phyloP scores from a whole-genome alignment of 176 grass and related monocot genomes.

The Puccinellia tenuiflora region DNA sequence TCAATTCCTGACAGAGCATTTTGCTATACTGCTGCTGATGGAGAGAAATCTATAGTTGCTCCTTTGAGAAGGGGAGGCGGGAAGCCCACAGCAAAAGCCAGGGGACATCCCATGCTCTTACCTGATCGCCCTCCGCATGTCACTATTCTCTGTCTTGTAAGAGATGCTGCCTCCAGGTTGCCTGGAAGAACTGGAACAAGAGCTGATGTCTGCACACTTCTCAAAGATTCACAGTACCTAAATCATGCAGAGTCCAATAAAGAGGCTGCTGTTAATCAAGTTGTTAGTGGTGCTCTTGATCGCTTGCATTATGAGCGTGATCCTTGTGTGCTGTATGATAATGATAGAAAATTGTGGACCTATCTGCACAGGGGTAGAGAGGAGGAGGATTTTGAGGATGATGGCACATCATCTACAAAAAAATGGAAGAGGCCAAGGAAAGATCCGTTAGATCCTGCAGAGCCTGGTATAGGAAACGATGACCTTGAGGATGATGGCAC shows the following conservation, averaged over 20 bases:
- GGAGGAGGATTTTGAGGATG: constrained; percentile 99
- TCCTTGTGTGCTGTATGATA: constrained; percentile 94
- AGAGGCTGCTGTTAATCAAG: constrained; percentile 82
- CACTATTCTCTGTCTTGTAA: constrained; percentile 94
- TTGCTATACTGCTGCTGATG: constrained; percentile 93
- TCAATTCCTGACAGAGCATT: constrained; percentile 98
- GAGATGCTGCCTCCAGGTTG: constrained; percentile 90
- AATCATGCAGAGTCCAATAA: constrained; percentile 69
- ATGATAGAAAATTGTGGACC: constrained; percentile 96
- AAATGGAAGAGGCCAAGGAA: constrained; percentile 98
- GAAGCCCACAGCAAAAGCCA: constrained; percentile 96
- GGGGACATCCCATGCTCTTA: constrained; percentile 97
- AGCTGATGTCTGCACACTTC: constrained; percentile 93
- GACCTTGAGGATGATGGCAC: constrained; percentile 54
- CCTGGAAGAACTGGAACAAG: constrained; percentile 92
- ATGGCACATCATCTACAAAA: constrained; percentile 93
- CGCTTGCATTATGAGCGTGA: constrained; percentile 95
- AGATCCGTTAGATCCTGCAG: constrained; percentile 62
- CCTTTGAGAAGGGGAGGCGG: constrained; percentile 91
- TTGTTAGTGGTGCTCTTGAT: constrained; percentile 97
- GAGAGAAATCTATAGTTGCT: constrained; percentile 93
- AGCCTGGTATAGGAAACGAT: constrained; percentile 35
- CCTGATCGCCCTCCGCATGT: constrained; percentile 93
- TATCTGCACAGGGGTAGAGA: constrained; percentile 97
- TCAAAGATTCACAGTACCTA: constrained; percentile 95